These are phyloP conservation scores for Astrephomene gubernaculifera DNA, from an alignment of 139 green algal species.

Conservation along the genomic window DNA sequence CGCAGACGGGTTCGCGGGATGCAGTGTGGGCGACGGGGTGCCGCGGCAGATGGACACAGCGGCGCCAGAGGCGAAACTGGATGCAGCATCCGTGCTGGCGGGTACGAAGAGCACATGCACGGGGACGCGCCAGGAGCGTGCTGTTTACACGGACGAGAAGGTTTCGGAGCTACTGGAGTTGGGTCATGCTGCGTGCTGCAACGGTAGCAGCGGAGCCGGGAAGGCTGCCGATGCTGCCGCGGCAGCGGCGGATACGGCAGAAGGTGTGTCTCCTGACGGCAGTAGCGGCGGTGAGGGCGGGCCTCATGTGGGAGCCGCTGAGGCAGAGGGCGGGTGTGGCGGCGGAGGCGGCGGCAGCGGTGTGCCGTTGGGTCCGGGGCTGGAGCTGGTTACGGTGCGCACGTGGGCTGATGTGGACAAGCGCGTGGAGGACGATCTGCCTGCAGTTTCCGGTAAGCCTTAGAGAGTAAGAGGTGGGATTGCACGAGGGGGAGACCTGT, in stretches of 20 bases:
- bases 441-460: background rate
- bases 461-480: too few relatives aligned
- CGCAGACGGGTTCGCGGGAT: background rate
- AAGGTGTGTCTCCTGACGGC: background rate
- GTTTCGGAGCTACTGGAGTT: conserved; percentile 50
- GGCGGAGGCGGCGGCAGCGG: background rate
- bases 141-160: conserved; percentile 42
- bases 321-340: background rate
- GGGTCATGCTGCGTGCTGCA: conserved; percentile 41
- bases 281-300: background rate
- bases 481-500: background rate
- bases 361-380: conserved; percentile 41
- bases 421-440: conserved; percentile 48
- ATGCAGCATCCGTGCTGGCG: too few relatives aligned
- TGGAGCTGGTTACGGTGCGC: conserved; percentile 51
- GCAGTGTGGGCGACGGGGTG: background rate
- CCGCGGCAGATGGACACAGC: background rate
- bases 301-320: background rate
- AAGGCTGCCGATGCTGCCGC: background rate
- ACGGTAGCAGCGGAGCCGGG: background rate
- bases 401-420: conserved; percentile 55
- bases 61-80: background rate
- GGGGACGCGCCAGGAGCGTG: conserved; percentile 27
- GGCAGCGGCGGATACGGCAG: background rate
- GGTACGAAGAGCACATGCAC: too few relatives aligned